Evolutionary conservation across 805 yeast species (phyloP), one percentile per base, ranked within the genome.

Genomic region (Zygosaccharomyces pseudorouxii): DNA sequence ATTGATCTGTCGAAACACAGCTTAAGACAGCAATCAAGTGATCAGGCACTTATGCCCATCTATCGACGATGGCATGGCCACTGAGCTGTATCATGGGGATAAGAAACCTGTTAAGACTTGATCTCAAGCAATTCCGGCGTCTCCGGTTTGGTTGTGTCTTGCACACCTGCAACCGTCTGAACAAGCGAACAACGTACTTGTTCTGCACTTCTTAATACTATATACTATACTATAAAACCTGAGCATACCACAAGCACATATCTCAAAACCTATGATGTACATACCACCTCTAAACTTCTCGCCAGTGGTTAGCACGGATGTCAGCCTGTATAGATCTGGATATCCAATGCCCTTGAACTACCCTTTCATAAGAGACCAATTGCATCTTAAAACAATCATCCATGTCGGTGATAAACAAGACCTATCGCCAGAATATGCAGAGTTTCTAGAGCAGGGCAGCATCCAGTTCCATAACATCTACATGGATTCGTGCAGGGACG

Each of bases 261-360:
- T 20, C 44, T 11, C n/a, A 28, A 12, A 12, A 10, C 8, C 49
- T 27, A 48, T 51, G 20, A 59, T 59, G 37, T 78, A 74, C 53
- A 95, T 90, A 1, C 99, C 99, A 4, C 99, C 99, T 0, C 74
- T 93, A 56, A 90, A 89, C 66, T 92, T 92, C 60, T 79, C 95
- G 0, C 78, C 88, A 19, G 96, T 93, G 2, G 60, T 66, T 9
- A 63, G 69, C 38, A 59, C 68, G 8, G 96, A 87, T 51, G 89
- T 88, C 49, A 82, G 86, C 5, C 79, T 92, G 10, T 92, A 90
- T 65, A 71, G 99, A 16, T 84, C 95, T 1, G 99, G 99, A 1
- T 95, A 90, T 61, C 99, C 99, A 1, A 86, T 89, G 72, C 86
- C 88, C 0, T 77, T 82, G 54, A 92, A 89, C 69, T 88, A 81